Percentiles rank a stretch among this genome's conserved stretches.
phyloP scores from a whole-genome alignment of 2,329 filamentous ascomycete species.

The Nigrospora sphaerica region DNA sequence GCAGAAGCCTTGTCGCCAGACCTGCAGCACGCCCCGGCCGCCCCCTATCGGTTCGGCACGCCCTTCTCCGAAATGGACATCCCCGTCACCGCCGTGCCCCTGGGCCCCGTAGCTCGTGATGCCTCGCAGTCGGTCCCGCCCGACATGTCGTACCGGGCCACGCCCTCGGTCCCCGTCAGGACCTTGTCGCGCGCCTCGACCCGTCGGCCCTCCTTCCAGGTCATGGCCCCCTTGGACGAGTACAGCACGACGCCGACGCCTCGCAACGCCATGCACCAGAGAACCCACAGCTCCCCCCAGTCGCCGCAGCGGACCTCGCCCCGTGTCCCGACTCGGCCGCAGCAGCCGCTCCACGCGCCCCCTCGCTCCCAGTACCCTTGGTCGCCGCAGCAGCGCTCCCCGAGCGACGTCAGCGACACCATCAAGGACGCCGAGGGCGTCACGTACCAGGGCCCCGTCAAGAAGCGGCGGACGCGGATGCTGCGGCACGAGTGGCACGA shows the following conservation, averaged over 20 bases:
- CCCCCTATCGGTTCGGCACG: slow-evolving; percentile 70
- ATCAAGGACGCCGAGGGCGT: slow-evolving; percentile 41
- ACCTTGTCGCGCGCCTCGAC: slow-evolving; percentile 52
- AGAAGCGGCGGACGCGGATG: slow-evolving; percentile 85
- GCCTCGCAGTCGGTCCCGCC: slow-evolving; percentile 87
- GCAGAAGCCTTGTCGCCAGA: slow-evolving; percentile 46
- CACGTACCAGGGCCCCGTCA: slow-evolving; percentile 80
- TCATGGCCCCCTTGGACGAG: slow-evolving; percentile 65
- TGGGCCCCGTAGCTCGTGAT: slow-evolving; percentile 70
- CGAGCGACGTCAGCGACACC: slow-evolving; percentile 16
- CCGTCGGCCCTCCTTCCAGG: slow-evolving; percentile 62
- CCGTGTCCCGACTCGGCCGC: slow-evolving; percentile 27
- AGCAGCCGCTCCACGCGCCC: slow-evolving; percentile 40
- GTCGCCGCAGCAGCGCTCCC: slow-evolving; percentile 39
- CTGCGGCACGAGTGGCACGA: slow-evolving; percentile 92
- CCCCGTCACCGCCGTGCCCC: slow-evolving; percentile 65
- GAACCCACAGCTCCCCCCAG: slow-evolving; percentile 21
- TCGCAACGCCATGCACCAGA: slow-evolving; percentile 11
- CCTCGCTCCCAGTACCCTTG: slow-evolving; percentile 50
- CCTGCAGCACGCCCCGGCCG: slow-evolving; percentile 49
- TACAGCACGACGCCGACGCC: slow-evolving; percentile 38
- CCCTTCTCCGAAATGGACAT: slow-evolving; percentile 89
- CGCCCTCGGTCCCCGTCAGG: slow-evolving; percentile 25
- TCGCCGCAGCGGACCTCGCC: slow-evolving; percentile 22
- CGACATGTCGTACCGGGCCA: slow-evolving; percentile 72